These are phyloP conservation scores for Neonothopanus nambi DNA, from an alignment of 1,284 basidiomycete genomes.

Conservation along the genomic window DNA sequence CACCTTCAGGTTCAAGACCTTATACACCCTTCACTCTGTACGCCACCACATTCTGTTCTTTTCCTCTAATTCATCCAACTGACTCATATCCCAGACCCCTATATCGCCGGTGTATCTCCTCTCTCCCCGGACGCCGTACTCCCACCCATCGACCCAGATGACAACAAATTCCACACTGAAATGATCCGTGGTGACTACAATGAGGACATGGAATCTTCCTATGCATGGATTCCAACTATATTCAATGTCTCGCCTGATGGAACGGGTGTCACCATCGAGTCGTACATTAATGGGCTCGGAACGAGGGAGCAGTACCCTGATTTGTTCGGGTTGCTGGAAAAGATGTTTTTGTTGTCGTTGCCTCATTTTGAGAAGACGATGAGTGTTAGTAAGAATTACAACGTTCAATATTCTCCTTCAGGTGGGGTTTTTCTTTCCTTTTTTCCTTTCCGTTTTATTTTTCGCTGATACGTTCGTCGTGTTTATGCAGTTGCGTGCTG, in stretches of 20 bases:
- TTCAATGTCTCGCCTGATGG: slow-evolving; percentile 19
- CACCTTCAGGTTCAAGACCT: slow-evolving; percentile 19
- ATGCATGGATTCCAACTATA: slow-evolving; percentile 19
- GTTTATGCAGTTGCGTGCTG: slow-evolving; percentile 4
- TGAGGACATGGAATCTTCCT: slow-evolving; percentile 9
- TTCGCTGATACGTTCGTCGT: too few relatives aligned
- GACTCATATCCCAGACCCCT: slow-evolving; percentile 5
- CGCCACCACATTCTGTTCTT: background rate
- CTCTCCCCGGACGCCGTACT: background rate
- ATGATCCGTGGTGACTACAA: background rate
- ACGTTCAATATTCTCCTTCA: background rate
- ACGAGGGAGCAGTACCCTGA: slow-evolving; percentile 15
- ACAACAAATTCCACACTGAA: slow-evolving; percentile 1
- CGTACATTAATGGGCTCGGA: too few relatives aligned
- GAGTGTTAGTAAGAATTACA: background rate
- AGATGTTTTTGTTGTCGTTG: slow-evolving; percentile 18
- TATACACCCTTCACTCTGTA: slow-evolving; percentile 21
- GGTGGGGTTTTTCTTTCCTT: background rate
- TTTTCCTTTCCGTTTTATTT: background rate
- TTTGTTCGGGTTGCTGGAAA: slow-evolving; percentile 18
- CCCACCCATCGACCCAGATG: background rate
- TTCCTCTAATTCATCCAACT: background rate
- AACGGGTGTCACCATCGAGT: slow-evolving; percentile 15
- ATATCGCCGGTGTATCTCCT: background rate
- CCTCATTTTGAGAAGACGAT: slow-evolving; percentile 19